These are phyloP conservation scores for Gracilaria caudata DNA, from an alignment of 23 red algal species.

Conservation along the genomic window DNA sequence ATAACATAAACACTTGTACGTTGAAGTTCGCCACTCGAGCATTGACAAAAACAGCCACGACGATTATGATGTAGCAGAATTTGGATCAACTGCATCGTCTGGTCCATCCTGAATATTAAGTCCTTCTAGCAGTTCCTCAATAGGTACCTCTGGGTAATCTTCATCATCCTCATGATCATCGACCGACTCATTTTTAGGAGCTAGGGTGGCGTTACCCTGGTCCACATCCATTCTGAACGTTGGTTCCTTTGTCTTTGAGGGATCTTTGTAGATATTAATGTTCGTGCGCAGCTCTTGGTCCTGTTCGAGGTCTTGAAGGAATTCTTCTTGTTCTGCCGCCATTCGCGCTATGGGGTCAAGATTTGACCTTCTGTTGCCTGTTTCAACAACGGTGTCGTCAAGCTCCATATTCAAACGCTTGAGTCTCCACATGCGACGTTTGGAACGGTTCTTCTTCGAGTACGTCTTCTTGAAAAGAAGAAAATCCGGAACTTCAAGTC, in stretches of 20 bases:
- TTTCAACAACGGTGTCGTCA: slow-evolving; percentile 46
- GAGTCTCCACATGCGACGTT: slow-evolving; percentile 75
- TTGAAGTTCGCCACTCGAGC: too few species aligned
- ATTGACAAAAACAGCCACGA: too few species aligned
- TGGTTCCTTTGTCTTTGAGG: slow-evolving; percentile 22
- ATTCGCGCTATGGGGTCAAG: slow-evolving; percentile 70
- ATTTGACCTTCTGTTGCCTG: slow-evolving; percentile 32
- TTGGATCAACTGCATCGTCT: not conserved
- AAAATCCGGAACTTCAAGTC: slow-evolving; percentile 81
- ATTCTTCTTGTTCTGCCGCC: slow-evolving; percentile 87
- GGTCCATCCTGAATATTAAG: slow-evolving; percentile 70
- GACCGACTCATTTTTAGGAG: not conserved
- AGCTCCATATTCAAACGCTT: slow-evolving; percentile 85
- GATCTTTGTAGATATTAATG: slow-evolving; percentile 90
- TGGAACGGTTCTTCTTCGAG: slow-evolving; percentile 80
- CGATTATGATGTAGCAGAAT: not conserved
- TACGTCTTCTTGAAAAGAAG: slow-evolving; percentile 91
- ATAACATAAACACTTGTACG: too few species aligned
- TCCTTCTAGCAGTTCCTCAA: slow-evolving; percentile 94
- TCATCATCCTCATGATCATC: slow-evolving; percentile 78
- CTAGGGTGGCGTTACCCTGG: not conserved
- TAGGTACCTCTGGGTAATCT: slow-evolving; percentile 91
- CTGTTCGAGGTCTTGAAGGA: slow-evolving; percentile 98
- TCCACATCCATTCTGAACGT: slow-evolving; percentile 39
- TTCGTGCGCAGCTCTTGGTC: slow-evolving; percentile 84